A percentile compares a stretch with the other conserved stretches of the same genome.
These are phyloP conservation scores for Geotrichum australiense DNA, from an alignment of 1,139 yeast species.

Conservation along the genomic window DNA sequence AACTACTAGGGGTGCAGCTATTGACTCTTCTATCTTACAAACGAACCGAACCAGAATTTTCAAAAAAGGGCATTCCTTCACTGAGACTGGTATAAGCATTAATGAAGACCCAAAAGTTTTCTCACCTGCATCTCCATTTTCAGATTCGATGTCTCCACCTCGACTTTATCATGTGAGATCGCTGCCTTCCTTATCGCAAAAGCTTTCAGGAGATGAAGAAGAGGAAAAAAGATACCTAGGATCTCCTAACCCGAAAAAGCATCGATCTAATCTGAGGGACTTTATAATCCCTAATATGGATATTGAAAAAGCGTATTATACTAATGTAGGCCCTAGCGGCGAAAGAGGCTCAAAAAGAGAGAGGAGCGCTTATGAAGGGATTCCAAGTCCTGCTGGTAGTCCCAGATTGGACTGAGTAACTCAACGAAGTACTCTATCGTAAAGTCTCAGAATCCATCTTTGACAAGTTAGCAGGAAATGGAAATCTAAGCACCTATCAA, in stretches of 20 bases:
- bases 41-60: conserved; percentile 3
- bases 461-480: not conserved
- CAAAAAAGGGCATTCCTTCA: not conserved
- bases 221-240: not conserved
- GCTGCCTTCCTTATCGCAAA: conserved; percentile 6
- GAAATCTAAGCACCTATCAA: not conserved
- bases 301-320: conserved; percentile 8
- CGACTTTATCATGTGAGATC: conserved; percentile 10
- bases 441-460: not conserved
- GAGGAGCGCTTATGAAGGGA: conserved; percentile 1
- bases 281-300: not conserved
- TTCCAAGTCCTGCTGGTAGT: conserved; percentile 4
- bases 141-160: conserved; percentile 7
- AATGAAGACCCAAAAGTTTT: conserved; percentile 7
- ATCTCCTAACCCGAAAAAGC: not conserved
- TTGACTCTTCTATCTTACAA: conserved; percentile 18
- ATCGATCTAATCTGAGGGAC: not conserved
- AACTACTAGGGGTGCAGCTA: conserved; percentile 49
- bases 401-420: not conserved
- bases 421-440: not conserved
- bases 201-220: conserved; percentile 1
- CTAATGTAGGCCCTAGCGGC: not conserved
- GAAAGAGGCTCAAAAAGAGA: not conserved
- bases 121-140: conserved; percentile 2
- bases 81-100: not conserved